Evolutionary conservation across 139 green algal species (phyloP), one percentile per base, ranked within the genome.

Genomic region (Chlamydomonas incerta): DNA sequence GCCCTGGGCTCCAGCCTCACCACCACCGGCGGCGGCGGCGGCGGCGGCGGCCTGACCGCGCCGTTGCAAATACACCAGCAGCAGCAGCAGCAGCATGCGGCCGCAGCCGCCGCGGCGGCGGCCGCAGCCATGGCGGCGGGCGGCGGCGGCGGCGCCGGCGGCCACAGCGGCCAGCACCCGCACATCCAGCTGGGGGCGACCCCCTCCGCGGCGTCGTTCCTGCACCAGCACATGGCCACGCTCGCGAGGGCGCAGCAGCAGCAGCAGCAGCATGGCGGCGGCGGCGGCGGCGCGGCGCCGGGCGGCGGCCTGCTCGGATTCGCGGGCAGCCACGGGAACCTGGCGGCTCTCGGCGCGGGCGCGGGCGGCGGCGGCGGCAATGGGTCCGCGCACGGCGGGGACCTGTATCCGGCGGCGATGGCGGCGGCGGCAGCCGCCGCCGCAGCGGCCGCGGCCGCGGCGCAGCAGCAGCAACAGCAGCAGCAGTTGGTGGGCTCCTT

Each of bases 141-240:
- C 24, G 23, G 26, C 41, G 41, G 6, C 41, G 41, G 2, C 24
- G 62, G 62, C 26, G 31, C 3, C 31, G 67, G 33, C 67, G 17
- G 11, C 31, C 31, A 47, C 31, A 13, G 15, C 31, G 10, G 68
- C 26, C 37, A 60, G 52, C 80, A 71, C 26, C 80, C 33, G 13
- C 80, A 86, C 34, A 86, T 86, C 33, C 80, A 86, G 80, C 80
- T 86, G 68, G 80, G 80, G 4, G 80, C 80, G 9, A 86, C 80
- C 26, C 80, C 80, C 68, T 86, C 80, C 1, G 68, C 80, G 23
- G 52, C 80, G 0, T 80, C 68, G 17, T 86, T 86, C 69, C 35
- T 86, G 68, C 80, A 72, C 4, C 79, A 85, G 1, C 79, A 85
- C 63, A 85, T 85, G 63, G 65, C 66, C 20, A 57, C 62, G 2